Conservation (phyloP, 2,329 filamentous ascomycete genomes). For the Xylaria sp. region DNA sequence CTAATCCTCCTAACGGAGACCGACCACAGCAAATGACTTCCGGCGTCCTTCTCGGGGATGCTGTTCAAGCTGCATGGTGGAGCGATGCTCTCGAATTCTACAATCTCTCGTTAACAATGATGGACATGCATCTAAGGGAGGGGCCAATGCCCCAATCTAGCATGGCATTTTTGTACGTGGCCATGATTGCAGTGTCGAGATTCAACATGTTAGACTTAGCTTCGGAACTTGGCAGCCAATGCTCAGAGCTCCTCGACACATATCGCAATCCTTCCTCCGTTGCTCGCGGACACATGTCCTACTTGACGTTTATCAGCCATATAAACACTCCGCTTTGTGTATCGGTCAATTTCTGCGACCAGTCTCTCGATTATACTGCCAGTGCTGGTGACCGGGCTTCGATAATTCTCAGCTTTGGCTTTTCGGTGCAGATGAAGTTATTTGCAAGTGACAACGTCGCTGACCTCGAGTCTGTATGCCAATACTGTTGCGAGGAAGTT, state of each 20-base stretch:
- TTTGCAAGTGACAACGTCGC: conserved; percentile 75
- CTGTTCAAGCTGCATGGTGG: conserved; percentile 78
- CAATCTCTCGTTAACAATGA: conserved; percentile 72
- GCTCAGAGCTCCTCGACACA: conserved; percentile 71
- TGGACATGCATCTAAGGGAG: conserved; percentile 70
- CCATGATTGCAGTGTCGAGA: conserved; percentile 72
- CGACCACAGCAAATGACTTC: conserved; percentile 69
- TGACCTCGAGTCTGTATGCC: conserved; percentile 76
- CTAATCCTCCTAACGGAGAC: conserved; percentile 55
- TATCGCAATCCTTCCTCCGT: conserved; percentile 72
- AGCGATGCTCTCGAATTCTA: conserved; percentile 77
- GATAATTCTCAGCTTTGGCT: conserved; percentile 75
- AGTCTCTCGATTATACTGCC: conserved; percentile 72
- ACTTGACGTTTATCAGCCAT: conserved; percentile 76
- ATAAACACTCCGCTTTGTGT: conserved; percentile 70
- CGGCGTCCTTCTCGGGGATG: conserved; percentile 76
- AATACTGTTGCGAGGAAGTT: conserved; percentile 78
- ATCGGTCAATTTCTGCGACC: conserved; percentile 69
- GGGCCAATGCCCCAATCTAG: conserved; percentile 77
- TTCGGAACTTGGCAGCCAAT: conserved; percentile 70
- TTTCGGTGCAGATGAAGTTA: conserved; percentile 73
- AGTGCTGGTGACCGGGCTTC: conserved; percentile 76
- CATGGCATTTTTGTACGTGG: conserved; percentile 73
- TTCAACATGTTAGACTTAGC: conserved; percentile 78
- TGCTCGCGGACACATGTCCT: conserved; percentile 75